Base-by-base conservation (phyloP, 1,139 yeast genomes). In the Magnusiomyces clavatus region DNA sequence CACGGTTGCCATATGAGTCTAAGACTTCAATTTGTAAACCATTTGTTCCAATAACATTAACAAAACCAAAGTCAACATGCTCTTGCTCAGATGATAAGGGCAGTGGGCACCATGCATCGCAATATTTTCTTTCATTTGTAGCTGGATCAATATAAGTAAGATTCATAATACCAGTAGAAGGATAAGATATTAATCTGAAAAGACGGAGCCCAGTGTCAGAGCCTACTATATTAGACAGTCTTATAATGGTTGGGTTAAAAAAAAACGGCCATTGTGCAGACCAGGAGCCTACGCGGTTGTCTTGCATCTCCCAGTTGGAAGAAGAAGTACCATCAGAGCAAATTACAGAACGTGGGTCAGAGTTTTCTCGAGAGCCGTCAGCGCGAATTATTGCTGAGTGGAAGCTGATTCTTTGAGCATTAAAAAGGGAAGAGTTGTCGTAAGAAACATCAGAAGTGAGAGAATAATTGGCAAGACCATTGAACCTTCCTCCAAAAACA, bases 101-200 rank as follows among this genome's bases (percentile, higher is more conserved):
- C 67, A 75, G 63, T 0, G 97, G 95, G 67, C 98, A 92, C 77
- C 80, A 84, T 1, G 96, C 95, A 66, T 89, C 96, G 73, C 98
- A 92, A 54, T 59, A 55, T 47, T 48, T 51, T 8, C 35, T 48
- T 59, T 68, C 70, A 52, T 83, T 56, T 1, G 88, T 76, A 1
- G 66, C 59, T 2, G 95, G 95, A 63, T 90, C 94, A 38, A 85
- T 71, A 63, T 88, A 92, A 0, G 96, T 82, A 59, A 92, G 69
- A 64, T 92, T 92, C 96, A 92, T 86, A 57, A 90, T 90, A 59
- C 97, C 90, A 60, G 83, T 78, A 45, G 88, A 77, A 1, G 97
- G 97, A 53, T 77, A 73, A 0, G 96, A 81, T 49, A 85, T 72
- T 19, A 92, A 73, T 61, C 97, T 76, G 67, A 89, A 90, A 6